Conservation (phyloP, 2,329 filamentous ascomycete species). For the Arthrocladium fulminans region DNA sequence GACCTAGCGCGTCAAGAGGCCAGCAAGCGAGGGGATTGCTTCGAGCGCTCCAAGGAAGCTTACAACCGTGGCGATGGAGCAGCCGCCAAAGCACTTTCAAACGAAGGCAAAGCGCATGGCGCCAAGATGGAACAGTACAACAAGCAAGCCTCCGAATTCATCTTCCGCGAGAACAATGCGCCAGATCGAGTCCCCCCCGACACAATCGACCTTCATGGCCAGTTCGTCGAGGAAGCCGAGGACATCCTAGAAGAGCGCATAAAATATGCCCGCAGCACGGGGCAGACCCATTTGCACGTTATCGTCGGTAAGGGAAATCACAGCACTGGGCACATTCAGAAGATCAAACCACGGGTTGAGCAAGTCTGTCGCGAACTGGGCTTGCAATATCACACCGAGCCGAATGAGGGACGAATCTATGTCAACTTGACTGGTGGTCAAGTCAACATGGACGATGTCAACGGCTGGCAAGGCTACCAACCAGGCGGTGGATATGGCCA, state of each 20-base stretch:
- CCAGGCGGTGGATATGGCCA: slow-evolving; percentile 25
- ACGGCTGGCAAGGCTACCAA: slow-evolving; percentile 20
- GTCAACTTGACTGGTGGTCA: slow-evolving; percentile 72
- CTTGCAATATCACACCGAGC: slow-evolving; percentile 73
- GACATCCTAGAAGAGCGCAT: slow-evolving; percentile 82
- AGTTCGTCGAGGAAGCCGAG: slow-evolving; percentile 91
- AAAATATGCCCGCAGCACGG: slow-evolving; percentile 60
- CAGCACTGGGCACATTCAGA: slow-evolving; percentile 70
- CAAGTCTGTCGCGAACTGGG: slow-evolving; percentile 74
- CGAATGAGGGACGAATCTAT: slow-evolving; percentile 82
- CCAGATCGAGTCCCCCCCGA: slow-evolving; percentile 63
- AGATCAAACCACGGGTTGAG: slow-evolving; percentile 92
- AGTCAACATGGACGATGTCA: slow-evolving; percentile 32
- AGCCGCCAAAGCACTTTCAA: slow-evolving; percentile 70
- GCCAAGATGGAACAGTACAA: slow-evolving; percentile 82
- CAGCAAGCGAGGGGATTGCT: slow-evolving; percentile 66
- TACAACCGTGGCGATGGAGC: slow-evolving; percentile 77
- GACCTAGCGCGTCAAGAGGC: slow-evolving; percentile 74
- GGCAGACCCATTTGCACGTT: slow-evolving; percentile 78
- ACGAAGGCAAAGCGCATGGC: slow-evolving; percentile 77
- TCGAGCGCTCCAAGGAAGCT: slow-evolving; percentile 68
- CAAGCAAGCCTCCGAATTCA: slow-evolving; percentile 81
- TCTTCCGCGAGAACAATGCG: slow-evolving; percentile 92
- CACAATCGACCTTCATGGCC: slow-evolving; percentile 88
- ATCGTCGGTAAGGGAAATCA: slow-evolving; percentile 97